Conservation (phyloP, 2,329 filamentous ascomycete genomes). For the Pseudohalonectria lignicola region DNA sequence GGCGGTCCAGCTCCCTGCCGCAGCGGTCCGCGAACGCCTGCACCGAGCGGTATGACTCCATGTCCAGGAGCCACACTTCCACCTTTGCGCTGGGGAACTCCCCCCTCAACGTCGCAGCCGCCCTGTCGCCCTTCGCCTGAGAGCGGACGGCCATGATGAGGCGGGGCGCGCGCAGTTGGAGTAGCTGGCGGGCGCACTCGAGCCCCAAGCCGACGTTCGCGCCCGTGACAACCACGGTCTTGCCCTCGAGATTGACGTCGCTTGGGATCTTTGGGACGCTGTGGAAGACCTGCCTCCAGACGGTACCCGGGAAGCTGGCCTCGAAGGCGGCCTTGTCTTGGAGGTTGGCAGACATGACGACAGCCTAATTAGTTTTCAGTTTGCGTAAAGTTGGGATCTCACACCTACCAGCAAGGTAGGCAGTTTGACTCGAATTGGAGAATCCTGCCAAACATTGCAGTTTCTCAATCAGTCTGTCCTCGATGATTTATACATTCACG, state of each 20-base stretch:
- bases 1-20: conserved; percentile 1
- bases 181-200: conserved; percentile 20
- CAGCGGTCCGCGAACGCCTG: conserved; percentile 3
- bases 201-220: conserved; percentile 22
- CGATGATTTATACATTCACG: no score
- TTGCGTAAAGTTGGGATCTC: no score
- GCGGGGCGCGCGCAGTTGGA: conserved; percentile 15
- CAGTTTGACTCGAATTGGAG: no score
- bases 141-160: conserved; percentile 23
- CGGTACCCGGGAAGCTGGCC: no score
- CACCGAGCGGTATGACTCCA: conserved; percentile 5
- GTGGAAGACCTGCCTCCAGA: no score
- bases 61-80: conserved; percentile 12
- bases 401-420: no score
- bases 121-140: conserved; percentile 15
- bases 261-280: no score
- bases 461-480: no score
- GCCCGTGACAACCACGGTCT: conserved; percentile 23
- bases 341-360: no score
- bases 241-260: conserved; percentile 5
- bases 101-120: conserved; percentile 3
- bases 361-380: no score
- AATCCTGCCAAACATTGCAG: no score
- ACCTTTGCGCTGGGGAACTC: conserved; percentile 8
- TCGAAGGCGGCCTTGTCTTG: no score